Base-by-base conservation (phyloP, 495 filamentous ascomycete genomes). In the Aspergillus olivimuriae region DNA sequence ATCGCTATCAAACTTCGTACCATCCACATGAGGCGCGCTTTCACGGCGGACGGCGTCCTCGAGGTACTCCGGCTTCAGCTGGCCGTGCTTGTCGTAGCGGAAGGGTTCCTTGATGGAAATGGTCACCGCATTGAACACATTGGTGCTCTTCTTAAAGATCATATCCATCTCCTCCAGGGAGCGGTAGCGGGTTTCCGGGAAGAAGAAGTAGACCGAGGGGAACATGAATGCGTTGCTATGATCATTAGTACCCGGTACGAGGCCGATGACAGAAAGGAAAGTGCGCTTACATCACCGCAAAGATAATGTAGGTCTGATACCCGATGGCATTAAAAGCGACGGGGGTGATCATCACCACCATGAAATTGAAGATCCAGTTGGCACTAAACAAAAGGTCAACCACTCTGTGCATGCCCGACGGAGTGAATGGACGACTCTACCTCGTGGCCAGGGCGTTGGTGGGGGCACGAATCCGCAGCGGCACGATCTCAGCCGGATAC, bases 291-390 rank as follows among this genome's bases (percentile, higher is more conserved):
- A 84, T 84, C 44, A 81, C 80, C 11, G 85, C 86, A 53, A 89
- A 89, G 56, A 87, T 85, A 54, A 87, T 79, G 56, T 89, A 90
- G 3, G 83, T 87, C 60, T 76, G 65, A 56, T 83, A 87, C n/a
- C 62, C 60, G 52, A 87, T 87, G 34, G 64, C 76, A 40, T 77
- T 58, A 58, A 87, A 88, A 0, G 80, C 70, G 0, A 85, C 68
- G 0, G 86, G 84, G 0, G 83, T 84, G 43, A 86, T 78, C 76
- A 88, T 83, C 41, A 83, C 81, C 10, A 84, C 77, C 62, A 75
- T 60, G 63, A 78, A 73, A 47, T 74, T 70, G 59, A 74, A 70
- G 26, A 62, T 69, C 57, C 61, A 70, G 47, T 66, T 68, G 10
- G 53, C 41, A 24, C 41, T 43, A 14, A 4, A n/a, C 10, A 24